A percentile compares a stretch with the other conserved stretches of the same genome.
Conservation (phyloP, 192 early-diverging fungal species). For the Coemansia sp. region DNA sequence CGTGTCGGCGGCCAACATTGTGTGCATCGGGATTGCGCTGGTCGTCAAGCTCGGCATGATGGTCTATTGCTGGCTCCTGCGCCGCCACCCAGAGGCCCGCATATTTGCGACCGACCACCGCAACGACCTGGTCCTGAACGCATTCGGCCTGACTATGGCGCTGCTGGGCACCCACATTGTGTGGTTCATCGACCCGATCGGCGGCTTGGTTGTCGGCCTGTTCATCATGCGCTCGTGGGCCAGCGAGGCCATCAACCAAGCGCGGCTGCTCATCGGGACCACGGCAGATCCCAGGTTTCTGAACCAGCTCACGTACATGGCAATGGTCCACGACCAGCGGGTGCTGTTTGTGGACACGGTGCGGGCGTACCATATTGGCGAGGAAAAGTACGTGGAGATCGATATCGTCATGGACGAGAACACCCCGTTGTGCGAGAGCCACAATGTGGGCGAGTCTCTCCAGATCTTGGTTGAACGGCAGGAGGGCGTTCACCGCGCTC, state of each 20-base stretch:
- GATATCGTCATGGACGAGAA: conserved; percentile 87
- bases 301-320: conserved; percentile 79
- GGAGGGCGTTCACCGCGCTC: conserved; percentile 81
- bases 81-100: conserved; percentile 45
- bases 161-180: conserved; percentile 55
- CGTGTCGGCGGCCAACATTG: conserved; percentile 45
- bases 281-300: conserved; percentile 74
- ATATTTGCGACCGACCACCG: conserved; percentile 65
- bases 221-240: conserved; percentile 66
- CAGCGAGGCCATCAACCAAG: conserved; percentile 58
- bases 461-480: conserved; percentile 81
- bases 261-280: conserved; percentile 69
- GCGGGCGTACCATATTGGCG: conserved; percentile 80
- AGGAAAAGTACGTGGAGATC: conserved; percentile 84
- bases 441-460: conserved; percentile 85
- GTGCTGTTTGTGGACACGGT: conserved; percentile 66
- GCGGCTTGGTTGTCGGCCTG: conserved; percentile 61
- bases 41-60: conserved; percentile 56
- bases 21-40: conserved; percentile 53
- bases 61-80: conserved; percentile 57
- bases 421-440: conserved; percentile 71
- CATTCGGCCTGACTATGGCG: conserved; percentile 63
- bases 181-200: conserved; percentile 67
- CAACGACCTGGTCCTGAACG: conserved; percentile 68
- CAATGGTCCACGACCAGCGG: conserved; percentile 62